phyloP scores from a whole-genome alignment of 129 eudicot genomes.

The Ambrosia trifida region DNA sequence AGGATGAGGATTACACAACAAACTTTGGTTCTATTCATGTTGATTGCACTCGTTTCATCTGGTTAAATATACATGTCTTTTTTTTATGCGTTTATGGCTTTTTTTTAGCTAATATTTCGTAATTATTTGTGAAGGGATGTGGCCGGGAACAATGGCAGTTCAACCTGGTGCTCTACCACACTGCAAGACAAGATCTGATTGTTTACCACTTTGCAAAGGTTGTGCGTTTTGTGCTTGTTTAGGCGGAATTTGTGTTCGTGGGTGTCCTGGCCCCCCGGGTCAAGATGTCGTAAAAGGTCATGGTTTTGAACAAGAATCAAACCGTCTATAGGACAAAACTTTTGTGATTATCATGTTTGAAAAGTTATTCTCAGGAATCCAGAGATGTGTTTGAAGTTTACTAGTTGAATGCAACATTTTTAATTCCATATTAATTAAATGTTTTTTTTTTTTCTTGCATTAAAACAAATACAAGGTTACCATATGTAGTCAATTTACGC shows the following conservation, averaged over 20 bases:
- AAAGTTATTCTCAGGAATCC: too few species aligned
- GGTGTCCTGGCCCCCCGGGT: constrained; percentile 25
- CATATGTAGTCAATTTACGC: too few species aligned
- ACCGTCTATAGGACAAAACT: neutral
- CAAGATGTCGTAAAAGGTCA: neutral
- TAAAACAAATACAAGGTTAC: too few species aligned
- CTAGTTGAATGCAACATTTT: too few species aligned
- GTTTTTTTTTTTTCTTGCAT: too few species aligned
- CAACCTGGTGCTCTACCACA: constrained; percentile 22
- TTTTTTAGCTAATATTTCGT: neutral
- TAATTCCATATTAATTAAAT: too few species aligned
- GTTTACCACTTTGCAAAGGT: constrained; percentile 23
- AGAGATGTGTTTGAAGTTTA: too few species aligned
- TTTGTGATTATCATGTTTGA: too few species aligned
- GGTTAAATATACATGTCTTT: constrained; percentile 7
- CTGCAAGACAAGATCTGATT: neutral
- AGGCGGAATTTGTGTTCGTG: constrained; percentile 18
- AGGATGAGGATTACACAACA: constrained; percentile 21
- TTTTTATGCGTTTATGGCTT: neutral
- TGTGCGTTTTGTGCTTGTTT: constrained; percentile 30
- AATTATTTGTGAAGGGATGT: constrained; percentile 14
- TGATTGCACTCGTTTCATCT: constrained; percentile 25
- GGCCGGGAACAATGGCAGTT: constrained; percentile 17
- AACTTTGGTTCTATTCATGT: constrained; percentile 15
- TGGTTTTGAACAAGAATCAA: neutral